phyloP scores from a whole-genome alignment of 2,329 filamentous ascomycete genomes.

The Sarocladium strictum region DNA sequence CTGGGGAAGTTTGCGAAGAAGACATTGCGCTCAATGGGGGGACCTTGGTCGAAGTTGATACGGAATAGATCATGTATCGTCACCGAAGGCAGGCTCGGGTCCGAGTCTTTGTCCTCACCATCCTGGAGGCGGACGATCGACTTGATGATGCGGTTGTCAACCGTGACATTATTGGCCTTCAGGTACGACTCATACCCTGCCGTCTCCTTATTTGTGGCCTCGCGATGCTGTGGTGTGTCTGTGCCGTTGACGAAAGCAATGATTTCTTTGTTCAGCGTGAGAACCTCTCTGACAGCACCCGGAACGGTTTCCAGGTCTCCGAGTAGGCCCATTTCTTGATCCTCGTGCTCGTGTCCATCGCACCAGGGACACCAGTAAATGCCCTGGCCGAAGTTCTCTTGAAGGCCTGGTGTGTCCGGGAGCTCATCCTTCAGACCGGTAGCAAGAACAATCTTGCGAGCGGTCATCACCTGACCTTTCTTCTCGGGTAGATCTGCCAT shows the following conservation, averaged over 20 bases:
- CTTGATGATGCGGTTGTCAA: slow-evolving; percentile 51
- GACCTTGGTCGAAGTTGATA: slow-evolving; percentile 43
- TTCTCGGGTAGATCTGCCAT: slow-evolving; percentile 17
- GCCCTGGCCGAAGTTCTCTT: slow-evolving; percentile 51
- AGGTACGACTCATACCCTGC: slow-evolving; percentile 45
- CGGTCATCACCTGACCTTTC: slow-evolving; percentile 30
- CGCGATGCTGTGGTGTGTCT: slow-evolving; percentile 37
- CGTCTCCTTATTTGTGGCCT: slow-evolving; percentile 24
- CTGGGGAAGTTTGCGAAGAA: slow-evolving; percentile 45
- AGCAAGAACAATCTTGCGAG: slow-evolving; percentile 50
- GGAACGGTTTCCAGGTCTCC: slow-evolving; percentile 37
- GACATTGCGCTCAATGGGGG: slow-evolving; percentile 38
- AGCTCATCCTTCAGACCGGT: slow-evolving; percentile 52
- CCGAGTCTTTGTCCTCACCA: slow-evolving; percentile 27
- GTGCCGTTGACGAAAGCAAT: slow-evolving; percentile 56
- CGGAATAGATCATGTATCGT: slow-evolving; percentile 50
- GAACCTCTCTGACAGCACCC: slow-evolving; percentile 41
- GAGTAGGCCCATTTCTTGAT: slow-evolving; percentile 49
- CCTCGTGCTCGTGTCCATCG: slow-evolving; percentile 55
- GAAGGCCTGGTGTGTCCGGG: slow-evolving; percentile 47
- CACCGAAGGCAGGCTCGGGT: slow-evolving; percentile 35
- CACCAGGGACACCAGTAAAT: slow-evolving; percentile 63
- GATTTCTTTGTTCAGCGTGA: slow-evolving; percentile 49
- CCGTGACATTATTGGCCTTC: slow-evolving; percentile 38
- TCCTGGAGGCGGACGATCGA: slow-evolving; percentile 39